Percentiles rank a stretch among this genome's conserved stretches.
Evolutionary conservation across 371 early-diverging fungal species (phyloP).

Genomic region (Lichtheimia ornata): DNA sequence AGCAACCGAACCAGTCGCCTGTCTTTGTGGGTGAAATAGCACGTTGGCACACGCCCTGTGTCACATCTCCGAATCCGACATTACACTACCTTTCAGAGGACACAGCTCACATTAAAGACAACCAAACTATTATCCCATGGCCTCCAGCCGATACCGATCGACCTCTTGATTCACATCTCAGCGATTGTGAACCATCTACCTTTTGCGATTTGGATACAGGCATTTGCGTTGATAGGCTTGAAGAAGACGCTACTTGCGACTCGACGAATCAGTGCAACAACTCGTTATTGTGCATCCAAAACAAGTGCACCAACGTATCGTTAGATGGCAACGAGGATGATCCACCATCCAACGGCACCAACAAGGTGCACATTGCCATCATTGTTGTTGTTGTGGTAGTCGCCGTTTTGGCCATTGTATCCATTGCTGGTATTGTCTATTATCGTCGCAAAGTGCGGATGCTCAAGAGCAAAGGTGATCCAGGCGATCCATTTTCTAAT

Average conservation of each 20-base stretch:
- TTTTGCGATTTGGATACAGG: slow-evolving; percentile 10
- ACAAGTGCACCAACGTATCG: slow-evolving; percentile 11
- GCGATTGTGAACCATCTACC: slow-evolving; percentile 24
- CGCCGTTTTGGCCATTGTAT: slow-evolving; percentile 8
- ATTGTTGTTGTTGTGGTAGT: slow-evolving; percentile 14
- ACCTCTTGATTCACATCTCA: slow-evolving; percentile 21
- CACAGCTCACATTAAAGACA: neutral
- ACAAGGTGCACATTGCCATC: slow-evolving; percentile 17
- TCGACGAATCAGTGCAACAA: slow-evolving; percentile 21
- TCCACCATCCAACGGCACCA: neutral
- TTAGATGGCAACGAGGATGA: slow-evolving; percentile 1
- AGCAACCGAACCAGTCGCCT: slow-evolving; percentile 17
- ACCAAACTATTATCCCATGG: slow-evolving; percentile 21
- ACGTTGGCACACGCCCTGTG: slow-evolving; percentile 22
- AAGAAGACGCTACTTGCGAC: slow-evolving; percentile 14
- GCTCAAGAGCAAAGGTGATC: neutral
- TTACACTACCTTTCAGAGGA: slow-evolving; percentile 1
- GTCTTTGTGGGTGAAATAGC: slow-evolving; percentile 27
- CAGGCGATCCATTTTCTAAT: neutral
- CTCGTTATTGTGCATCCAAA: slow-evolving; percentile 12
- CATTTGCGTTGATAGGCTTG: slow-evolving; percentile 14
- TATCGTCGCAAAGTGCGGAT: slow-evolving; percentile 5
- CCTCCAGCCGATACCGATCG: slow-evolving; percentile 14
- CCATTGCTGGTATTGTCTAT: slow-evolving; percentile 5
- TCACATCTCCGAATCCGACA: slow-evolving; percentile 16